These are phyloP conservation scores for Lecanosticta acicola DNA, from an alignment of 2,329 filamentous ascomycete species.

Conservation along the genomic window DNA sequence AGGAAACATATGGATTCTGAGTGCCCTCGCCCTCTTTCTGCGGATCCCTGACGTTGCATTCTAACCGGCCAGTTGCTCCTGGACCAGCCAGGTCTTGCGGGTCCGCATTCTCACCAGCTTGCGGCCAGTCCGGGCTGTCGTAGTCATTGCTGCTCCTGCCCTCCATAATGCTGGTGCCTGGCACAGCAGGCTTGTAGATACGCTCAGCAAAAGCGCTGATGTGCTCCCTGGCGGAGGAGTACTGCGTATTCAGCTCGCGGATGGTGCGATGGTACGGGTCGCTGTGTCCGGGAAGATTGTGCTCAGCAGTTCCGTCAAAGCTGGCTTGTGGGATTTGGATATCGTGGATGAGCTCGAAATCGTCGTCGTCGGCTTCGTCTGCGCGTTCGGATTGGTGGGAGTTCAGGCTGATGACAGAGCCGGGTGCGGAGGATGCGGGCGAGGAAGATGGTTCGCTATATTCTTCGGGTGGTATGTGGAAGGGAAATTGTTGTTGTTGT, in stretches of 20 bases:
- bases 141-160: slow-evolving; percentile 57
- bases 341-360: slow-evolving; percentile 17
- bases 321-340: background rate
- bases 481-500: background rate
- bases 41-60: slow-evolving; percentile 76
- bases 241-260: background rate
- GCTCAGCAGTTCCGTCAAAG: background rate
- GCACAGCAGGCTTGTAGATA: slow-evolving; percentile 2
- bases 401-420: slow-evolving; percentile 12
- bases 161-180: slow-evolving; percentile 24
- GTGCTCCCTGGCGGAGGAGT: background rate
- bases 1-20: slow-evolving; percentile 94
- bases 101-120: slow-evolving; percentile 48
- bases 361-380: slow-evolving; percentile 8
- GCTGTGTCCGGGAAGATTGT: background rate
- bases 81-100: slow-evolving; percentile 57
- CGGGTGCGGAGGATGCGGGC: slow-evolving; percentile 2
- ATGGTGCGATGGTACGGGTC: background rate
- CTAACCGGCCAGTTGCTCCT: slow-evolving; percentile 65
- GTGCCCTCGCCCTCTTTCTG: slow-evolving; percentile 95
- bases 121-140: slow-evolving; percentile 70
- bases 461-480: background rate
- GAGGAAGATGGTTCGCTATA: background rate
- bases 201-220: background rate
- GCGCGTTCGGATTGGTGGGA: background rate